Percentiles rank a stretch among this genome's conserved stretches.
Conservation (phyloP, 768 basidiomycete species). For the Rhodotorula kratochvilovae region DNA sequence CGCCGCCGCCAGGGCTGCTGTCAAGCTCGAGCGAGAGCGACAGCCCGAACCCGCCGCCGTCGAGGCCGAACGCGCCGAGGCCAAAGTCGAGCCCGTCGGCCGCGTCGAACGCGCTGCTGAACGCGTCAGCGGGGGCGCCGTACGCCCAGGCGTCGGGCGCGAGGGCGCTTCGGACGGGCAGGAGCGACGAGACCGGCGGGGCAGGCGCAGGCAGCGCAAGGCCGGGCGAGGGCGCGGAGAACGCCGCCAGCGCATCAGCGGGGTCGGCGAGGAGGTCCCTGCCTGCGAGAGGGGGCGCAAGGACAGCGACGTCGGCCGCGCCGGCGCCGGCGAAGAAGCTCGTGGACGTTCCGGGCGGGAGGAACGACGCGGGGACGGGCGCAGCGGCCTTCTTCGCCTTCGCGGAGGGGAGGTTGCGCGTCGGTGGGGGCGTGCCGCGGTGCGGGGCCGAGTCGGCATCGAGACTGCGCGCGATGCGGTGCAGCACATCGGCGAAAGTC, state of each 20-base stretch:
- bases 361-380: background rate
- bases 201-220: background rate
- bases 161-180: background rate
- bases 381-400: background rate
- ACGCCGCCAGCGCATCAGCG: background rate
- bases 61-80: background rate
- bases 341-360: no score
- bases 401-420: slow-evolving; percentile 31
- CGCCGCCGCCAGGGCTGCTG: background rate
- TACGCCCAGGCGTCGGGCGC: background rate
- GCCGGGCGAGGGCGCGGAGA: no score
- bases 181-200: no score
- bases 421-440: slow-evolving; percentile 37
- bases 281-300: no score
- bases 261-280: no score
- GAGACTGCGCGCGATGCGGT: slow-evolving; percentile 31
- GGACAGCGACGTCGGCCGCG: background rate
- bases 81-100: background rate
- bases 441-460: slow-evolving; percentile 32
- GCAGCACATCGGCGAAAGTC: slow-evolving; percentile 37
- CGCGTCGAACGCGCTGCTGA: background rate
- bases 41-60: background rate
- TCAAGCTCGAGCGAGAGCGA: background rate
- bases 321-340: background rate
- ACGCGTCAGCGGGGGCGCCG: background rate